phyloP scores from a whole-genome alignment of 2,329 filamentous ascomycete species.

The Colletotrichum sp. region DNA sequence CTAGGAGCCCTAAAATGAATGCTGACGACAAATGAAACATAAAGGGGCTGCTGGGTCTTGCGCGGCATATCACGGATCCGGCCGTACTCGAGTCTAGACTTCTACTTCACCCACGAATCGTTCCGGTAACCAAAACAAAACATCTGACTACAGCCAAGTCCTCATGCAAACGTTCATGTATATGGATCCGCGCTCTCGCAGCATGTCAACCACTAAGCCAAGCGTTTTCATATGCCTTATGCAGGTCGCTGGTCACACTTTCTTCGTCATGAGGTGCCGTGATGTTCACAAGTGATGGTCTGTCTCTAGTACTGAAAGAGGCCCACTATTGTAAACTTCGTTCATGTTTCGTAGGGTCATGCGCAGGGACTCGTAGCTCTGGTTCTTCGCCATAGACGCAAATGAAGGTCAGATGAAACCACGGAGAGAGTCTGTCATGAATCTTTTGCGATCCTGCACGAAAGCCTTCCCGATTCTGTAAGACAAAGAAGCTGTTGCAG shows the following conservation, averaged over 20 bases:
- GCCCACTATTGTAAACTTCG: background rate
- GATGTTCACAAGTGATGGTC: background rate
- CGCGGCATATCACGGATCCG: background rate
- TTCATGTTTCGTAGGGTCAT: background rate
- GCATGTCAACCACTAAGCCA: rapidly evolving
- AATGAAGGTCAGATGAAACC: background rate
- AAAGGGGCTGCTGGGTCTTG: background rate
- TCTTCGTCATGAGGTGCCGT: background rate
- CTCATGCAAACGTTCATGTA: background rate
- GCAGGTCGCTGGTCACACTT: background rate
- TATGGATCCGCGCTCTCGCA: background rate
- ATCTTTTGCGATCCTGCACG: rapidly evolving
- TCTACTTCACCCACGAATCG: background rate
- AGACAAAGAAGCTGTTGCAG: rapidly evolving
- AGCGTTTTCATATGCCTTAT: background rate
- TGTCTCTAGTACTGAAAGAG: background rate
- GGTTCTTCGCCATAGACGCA: background rate
- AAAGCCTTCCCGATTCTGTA: background rate
- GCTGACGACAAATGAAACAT: background rate
- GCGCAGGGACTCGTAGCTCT: background rate
- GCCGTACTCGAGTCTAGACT: background rate
- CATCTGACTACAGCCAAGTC: rapidly evolving
- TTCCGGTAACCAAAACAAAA: background rate
- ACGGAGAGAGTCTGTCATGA: background rate
- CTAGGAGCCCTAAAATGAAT: background rate